Base-by-base conservation (phyloP, 306 rosid genomes). In the Abrus pulchellus region DNA sequence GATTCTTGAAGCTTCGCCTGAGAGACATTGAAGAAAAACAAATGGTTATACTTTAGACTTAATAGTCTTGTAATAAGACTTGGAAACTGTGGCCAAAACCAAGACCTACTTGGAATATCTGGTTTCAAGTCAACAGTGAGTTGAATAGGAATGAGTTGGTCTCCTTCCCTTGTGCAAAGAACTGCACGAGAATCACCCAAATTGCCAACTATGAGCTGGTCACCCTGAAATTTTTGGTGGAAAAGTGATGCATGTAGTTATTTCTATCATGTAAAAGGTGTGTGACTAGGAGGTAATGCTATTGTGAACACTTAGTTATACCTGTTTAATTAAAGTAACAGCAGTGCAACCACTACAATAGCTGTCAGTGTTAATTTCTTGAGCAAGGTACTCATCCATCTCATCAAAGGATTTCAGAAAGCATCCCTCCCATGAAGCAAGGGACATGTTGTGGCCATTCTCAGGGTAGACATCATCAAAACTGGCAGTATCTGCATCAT, bases 151-250 rank as follows among this genome's bases (percentile, higher is more conserved):
- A 87, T 13, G 27, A 87, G 89, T 56, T 93, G 90, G 48, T 88
- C 83, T 33, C 81, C 73, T 9, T 88, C 89, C 76, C 88, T 96
- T 8, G 91, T 93, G 68, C 97, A 90, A 67, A 96, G 96, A 86
- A 96, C 84, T 0, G 99, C 99, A 4, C 99, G 96, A 76, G 98
- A 93, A 73, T 96, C 99, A 1, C 99, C 99, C 86, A 93, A 72
- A 84, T 92, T 96, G 65, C 93, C 96, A 69, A 96, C 79, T 44
- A 93, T 86, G 82, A 96, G 70, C 63, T 82, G 84, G 27, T 88
- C 93, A 47, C 92, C 93, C 99, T 96, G 90, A 80, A 85, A 85
- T 61, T 71, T 50, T 27, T 7, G 28, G 6, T 2, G 40, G 7
- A 54, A 54, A 67, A 84, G 40, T 34, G 44, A 49, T 73, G 56